Percentiles rank a stretch among this genome's conserved stretches.
Evolutionary conservation across 2,329 filamentous ascomycete genomes (phyloP).

Genomic region (Scedosporium dehoogii): DNA sequence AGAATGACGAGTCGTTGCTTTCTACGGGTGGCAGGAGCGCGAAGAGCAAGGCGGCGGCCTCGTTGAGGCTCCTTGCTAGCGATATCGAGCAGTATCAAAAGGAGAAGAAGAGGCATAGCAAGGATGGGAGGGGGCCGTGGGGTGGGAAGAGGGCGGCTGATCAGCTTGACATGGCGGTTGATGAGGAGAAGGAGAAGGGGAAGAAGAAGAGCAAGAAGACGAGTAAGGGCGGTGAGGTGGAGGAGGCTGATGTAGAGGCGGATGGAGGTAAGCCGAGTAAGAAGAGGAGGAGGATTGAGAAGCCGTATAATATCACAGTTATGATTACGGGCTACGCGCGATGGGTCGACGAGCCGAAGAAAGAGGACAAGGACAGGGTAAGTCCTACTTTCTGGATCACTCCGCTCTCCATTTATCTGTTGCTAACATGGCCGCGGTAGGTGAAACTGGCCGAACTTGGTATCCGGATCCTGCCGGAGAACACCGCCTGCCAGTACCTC

Average conservation of each 20-base stretch:
- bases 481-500: conserved; percentile 69
- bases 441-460: conserved; percentile 74
- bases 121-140: conserved; percentile 40
- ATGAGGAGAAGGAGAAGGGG: conserved; percentile 14
- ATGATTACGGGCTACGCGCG: conserved; percentile 75
- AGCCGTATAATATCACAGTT: conserved; percentile 55
- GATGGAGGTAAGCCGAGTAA: conserved; percentile 49
- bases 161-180: conserved; percentile 36
- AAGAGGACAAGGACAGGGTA: conserved; percentile 74
- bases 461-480: conserved; percentile 69
- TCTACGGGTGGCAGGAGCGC: conserved; percentile 73
- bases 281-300: conserved; percentile 27
- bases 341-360: conserved; percentile 65
- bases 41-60: conserved; percentile 72
- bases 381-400: conserved; percentile 21
- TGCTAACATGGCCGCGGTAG: conserved; percentile 33
- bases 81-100: conserved; percentile 90
- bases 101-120: conserved; percentile 67
- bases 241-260: conserved; percentile 35
- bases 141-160: conserved; percentile 55
- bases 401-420: background rate
- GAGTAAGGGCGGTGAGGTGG: conserved; percentile 23
- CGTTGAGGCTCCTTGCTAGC: conserved; percentile 64
- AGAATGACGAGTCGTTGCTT: conserved; percentile 55
- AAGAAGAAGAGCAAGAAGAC: conserved; percentile 22